A percentile compares a stretch with the other conserved stretches of the same genome.
Conservation (phyloP, 345 rosid species). For the Moricandia moricandioides region DNA sequence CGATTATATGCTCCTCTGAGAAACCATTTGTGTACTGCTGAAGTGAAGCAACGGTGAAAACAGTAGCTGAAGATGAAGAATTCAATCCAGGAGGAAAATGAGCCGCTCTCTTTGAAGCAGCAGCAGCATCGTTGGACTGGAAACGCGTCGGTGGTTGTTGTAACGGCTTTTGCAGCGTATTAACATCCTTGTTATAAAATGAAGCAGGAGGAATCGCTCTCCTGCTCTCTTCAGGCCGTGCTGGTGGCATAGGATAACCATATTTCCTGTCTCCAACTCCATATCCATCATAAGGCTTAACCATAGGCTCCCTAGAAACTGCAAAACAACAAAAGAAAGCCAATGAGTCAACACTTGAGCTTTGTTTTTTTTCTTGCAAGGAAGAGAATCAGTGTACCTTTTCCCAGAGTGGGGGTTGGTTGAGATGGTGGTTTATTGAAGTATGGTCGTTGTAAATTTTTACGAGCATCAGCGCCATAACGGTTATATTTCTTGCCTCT, state of each 20-base stretch:
- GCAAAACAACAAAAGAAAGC: constrained; percentile 24
- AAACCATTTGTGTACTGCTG: constrained; percentile 83
- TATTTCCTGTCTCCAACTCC: constrained; percentile 42
- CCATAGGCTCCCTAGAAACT: constrained; percentile 48
- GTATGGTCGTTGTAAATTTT: constrained; percentile 35
- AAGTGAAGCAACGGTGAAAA: constrained; percentile 73
- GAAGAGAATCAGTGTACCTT: constrained; percentile 43
- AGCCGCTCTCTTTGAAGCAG: constrained; percentile 42
- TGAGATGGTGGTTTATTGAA: constrained; percentile 42
- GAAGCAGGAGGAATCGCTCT: constrained; percentile 38
- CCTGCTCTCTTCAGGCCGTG: constrained; percentile 38
- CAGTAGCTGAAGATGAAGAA: constrained; percentile 41
- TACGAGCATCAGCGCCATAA: constrained; percentile 22
- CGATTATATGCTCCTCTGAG: constrained; percentile 70
- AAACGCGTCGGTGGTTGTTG: constrained; percentile 47
- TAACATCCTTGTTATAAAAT: constrained; percentile 25
- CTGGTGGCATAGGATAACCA: constrained; percentile 32
- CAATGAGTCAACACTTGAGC: constrained; percentile 11
- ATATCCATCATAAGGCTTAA: constrained; percentile 42
- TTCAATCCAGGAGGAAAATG: constrained; percentile 41
- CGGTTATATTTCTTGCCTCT: constrained; percentile 40
- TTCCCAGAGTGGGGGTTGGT: constrained; percentile 35
- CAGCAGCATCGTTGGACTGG: constrained; percentile 44
- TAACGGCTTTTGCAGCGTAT: constrained; percentile 40
- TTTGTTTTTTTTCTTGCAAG: background rate